phyloP scores from a whole-genome alignment of 305 asterid genomes.

The Andrographis paniculata region DNA sequence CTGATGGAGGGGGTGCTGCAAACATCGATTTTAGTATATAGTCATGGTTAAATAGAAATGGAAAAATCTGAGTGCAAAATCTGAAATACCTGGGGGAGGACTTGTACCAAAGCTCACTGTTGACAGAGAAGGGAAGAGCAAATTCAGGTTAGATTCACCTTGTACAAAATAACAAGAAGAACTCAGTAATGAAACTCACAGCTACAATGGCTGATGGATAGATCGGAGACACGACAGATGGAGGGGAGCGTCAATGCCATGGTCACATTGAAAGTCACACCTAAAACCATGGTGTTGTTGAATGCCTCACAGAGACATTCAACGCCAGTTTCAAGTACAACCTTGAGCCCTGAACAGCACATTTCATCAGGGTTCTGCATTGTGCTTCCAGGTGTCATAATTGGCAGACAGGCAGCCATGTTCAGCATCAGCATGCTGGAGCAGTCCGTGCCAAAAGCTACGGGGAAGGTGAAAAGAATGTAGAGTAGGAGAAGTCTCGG shows the following conservation, averaged over 20 bases:
- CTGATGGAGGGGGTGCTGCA: too few relatives aligned
- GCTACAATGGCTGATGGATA: slow-evolving; percentile 59
- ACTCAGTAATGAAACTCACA: slow-evolving; percentile 29
- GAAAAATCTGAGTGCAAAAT: neutral
- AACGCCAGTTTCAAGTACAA: slow-evolving; percentile 50
- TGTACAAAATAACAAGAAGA: neutral
- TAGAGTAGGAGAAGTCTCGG: slow-evolving; percentile 1
- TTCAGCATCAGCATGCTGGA: slow-evolving; percentile 36
- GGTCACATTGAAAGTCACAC: slow-evolving; percentile 61
- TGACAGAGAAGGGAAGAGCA: neutral
- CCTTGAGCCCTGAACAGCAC: slow-evolving; percentile 75
- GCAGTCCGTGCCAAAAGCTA: slow-evolving; percentile 34
- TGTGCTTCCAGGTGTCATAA: slow-evolving; percentile 57
- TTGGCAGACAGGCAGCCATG: slow-evolving; percentile 71
- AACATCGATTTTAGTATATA: too few relatives aligned
- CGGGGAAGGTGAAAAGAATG: slow-evolving; percentile 7
- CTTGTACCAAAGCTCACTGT: slow-evolving; percentile 45
- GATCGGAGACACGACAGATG: slow-evolving; percentile 81
- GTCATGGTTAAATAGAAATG: too few relatives aligned
- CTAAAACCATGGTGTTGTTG: slow-evolving; percentile 69
- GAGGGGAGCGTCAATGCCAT: slow-evolving; percentile 66
- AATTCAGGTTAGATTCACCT: neutral
- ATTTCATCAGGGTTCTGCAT: slow-evolving; percentile 45
- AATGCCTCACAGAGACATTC: slow-evolving; percentile 77
- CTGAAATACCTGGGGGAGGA: slow-evolving; percentile 57